Base-by-base conservation (phyloP, 2,329 filamentous ascomycete genomes). In the Nannizziopsis barbatae region DNA sequence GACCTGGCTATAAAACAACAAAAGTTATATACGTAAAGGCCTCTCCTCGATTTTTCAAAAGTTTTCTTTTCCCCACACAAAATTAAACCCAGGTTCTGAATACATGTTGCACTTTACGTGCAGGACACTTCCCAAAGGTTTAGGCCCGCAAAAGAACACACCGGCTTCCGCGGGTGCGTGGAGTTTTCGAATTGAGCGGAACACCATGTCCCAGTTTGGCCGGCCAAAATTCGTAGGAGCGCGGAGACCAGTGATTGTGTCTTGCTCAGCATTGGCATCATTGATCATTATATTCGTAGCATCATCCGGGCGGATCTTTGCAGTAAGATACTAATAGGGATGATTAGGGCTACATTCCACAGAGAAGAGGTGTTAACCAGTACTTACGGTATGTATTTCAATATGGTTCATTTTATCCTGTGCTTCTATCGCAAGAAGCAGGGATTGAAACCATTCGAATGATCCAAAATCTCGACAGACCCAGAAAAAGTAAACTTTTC, bases 401-500 rank as follows among this genome's bases (percentile, higher is more conserved):
- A 93, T 92, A 54, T 83, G 77, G 66, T 86, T 80, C 60, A 86
- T 82, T 53, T 86, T 74, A 68, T 93, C 86, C 69, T 92, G 86
- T 0, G 84, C 83, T 68, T 92, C 86, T 58, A 93, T 90, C 47
- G 86, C 86, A 54, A 88, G 75, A 12, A 93, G 76, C 52, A 93
- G 71, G 20, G 84, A 89, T 43, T 85, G 77, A 75, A 92, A 92
- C 86, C 86, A 93, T 71, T 92, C 86, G 59, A 92, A 89, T 0
- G 83, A 87, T 31, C 83, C 85, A 60, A 90, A 90, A 66, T 92
- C 86, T 65, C 86, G 77, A 73, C 86, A 90, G 53, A 92, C 81
- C 86, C 86, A 92, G 76, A 92, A 88, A 72, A 92, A 92, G 72
- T 92, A 93, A 18, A 93, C 85, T 66, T 92, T 93, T 60, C 81